Conservation (phyloP, 2,329 filamentous ascomycete species). For the Scedosporium boydii region DNA sequence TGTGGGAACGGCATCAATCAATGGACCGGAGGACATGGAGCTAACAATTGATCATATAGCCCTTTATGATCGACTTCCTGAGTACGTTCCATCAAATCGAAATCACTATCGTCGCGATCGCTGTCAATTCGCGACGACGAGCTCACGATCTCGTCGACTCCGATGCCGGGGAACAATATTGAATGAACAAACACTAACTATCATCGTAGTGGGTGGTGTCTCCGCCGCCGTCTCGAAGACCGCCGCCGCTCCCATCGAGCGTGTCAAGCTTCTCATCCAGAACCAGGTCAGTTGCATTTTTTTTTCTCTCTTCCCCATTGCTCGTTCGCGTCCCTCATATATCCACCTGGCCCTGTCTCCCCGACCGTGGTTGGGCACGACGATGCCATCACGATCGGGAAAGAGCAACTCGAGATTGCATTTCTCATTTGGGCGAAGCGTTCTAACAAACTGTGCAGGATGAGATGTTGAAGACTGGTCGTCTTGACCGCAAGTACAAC, state of each 20-base stretch:
- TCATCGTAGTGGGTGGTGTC: slow-evolving; percentile 86
- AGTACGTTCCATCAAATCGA: slow-evolving; percentile 57
- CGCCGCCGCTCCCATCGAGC: slow-evolving; percentile 98
- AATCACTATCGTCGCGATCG: slow-evolving; percentile 5
- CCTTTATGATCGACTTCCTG: slow-evolving; percentile 97
- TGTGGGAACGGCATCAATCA: background rate
- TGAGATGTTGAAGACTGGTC: slow-evolving; percentile 99
- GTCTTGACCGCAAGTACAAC: slow-evolving; percentile 94
- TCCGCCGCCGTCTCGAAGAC: slow-evolving; percentile 99
- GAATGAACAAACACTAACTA: slow-evolving; percentile 13
- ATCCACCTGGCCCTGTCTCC: too few relatives aligned
- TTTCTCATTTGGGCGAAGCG: background rate
- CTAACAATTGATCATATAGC: slow-evolving; percentile 43
- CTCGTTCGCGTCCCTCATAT: too few relatives aligned
- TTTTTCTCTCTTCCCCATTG: background rate
- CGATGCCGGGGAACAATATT: slow-evolving; percentile 6
- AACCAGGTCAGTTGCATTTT: slow-evolving; percentile 73
- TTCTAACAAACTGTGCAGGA: slow-evolving; percentile 52
- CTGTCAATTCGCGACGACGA: background rate
- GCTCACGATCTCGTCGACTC: background rate
- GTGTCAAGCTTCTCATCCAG: slow-evolving; percentile 99
- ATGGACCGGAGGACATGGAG: slow-evolving; percentile 7
- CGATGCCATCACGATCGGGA: too few relatives aligned
- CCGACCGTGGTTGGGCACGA: background rate
- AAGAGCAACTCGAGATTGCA: background rate